Evolutionary conservation across 1,284 basidiomycete genomes (phyloP).

Genomic region (Jaminaea rosea): DNA sequence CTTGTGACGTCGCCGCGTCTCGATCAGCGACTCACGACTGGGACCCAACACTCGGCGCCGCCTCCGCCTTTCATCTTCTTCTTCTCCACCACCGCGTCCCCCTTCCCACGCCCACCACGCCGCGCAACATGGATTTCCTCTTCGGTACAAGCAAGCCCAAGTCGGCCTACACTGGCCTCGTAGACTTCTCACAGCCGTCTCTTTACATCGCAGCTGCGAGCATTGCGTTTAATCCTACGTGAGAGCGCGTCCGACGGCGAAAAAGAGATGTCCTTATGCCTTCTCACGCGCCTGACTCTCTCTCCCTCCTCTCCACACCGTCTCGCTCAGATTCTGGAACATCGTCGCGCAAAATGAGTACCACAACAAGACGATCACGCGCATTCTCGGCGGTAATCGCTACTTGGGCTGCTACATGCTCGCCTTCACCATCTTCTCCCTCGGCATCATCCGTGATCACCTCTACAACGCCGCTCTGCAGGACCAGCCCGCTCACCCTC

Average conservation of each 20-base stretch:
- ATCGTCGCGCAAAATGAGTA: constrained; percentile 74
- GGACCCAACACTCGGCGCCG: no score
- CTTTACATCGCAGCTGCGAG: constrained; percentile 13
- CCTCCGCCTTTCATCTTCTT: no score
- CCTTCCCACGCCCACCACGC: no score
- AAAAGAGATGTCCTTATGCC: no score
- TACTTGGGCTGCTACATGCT: constrained; percentile 79
- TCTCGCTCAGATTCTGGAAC: no score
- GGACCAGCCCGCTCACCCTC: constrained; percentile 58
- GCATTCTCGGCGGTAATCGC: constrained; percentile 27
- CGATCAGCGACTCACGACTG: no score
- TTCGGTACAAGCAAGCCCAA: background rate
- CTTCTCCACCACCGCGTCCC: no score
- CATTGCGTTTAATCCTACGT: constrained; percentile 68
- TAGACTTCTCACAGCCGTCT: constrained; percentile 9
- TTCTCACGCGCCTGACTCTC: no score
- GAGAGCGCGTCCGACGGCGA: no score
- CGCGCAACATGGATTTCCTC: no score
- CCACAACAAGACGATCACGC: constrained; percentile 41
- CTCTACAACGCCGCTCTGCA: constrained; percentile 67
- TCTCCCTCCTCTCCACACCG: no score
- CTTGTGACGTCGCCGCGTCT: no score
- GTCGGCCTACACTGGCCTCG: constrained; percentile 3
- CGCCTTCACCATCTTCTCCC: constrained; percentile 76
- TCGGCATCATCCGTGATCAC: constrained; percentile 74